Base-by-base conservation (phyloP, 2,329 filamentous ascomycete species). In the Chrysoporthe puriensis region DNA sequence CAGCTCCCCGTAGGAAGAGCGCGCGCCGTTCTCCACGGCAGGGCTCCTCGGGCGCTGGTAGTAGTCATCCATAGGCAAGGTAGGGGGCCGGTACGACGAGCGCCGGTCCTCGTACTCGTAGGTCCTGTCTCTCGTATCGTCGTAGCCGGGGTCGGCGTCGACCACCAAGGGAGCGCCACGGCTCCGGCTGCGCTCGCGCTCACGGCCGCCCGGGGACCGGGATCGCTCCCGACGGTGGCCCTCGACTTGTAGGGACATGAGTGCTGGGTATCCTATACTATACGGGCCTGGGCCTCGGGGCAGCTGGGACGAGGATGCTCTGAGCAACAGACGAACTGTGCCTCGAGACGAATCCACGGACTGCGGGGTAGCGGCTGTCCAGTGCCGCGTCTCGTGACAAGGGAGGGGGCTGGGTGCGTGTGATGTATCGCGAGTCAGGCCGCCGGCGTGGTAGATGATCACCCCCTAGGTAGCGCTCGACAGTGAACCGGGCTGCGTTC, bases 221-320 rank as follows among this genome's bases (percentile, higher is more conserved):
- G 84, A 83, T 64, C 84, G 83, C 61, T 78, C 81, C 64, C 82
- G 79, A 61, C 77, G 76, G 67, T 75, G 75, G 66, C 82, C 81
- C 68, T 83, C 82, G 64, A 85, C 81, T 66, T 80, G 78, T 57
- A 86, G 79, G 72, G 86, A 86, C 85, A 87, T 88, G 73, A 16
- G 13, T 4, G 18, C 32, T 36, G 34, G 36, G 36, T 40, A 26
- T 26, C 26, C 9, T 5, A 9, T 40, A 6, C 36, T 40, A n/a
- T 44, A 16, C 16, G 57, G 18, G 7, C 4, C 21, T 14, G 9
- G n/a, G 18, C n/a, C 11, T 42, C 36, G 16, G 21, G 57, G 4
- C 21, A 11, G 18, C 34, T n/a, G 9, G 18, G 40, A 32, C 57
- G n/a, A 42, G 6, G 36, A 59, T 11, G 57, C 57, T 21, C n/a